Percentiles rank a stretch among this genome's conserved stretches.
Evolutionary conservation across 75 land plant species (phyloP).

Genomic region (Cryptomeria japonica): DNA sequence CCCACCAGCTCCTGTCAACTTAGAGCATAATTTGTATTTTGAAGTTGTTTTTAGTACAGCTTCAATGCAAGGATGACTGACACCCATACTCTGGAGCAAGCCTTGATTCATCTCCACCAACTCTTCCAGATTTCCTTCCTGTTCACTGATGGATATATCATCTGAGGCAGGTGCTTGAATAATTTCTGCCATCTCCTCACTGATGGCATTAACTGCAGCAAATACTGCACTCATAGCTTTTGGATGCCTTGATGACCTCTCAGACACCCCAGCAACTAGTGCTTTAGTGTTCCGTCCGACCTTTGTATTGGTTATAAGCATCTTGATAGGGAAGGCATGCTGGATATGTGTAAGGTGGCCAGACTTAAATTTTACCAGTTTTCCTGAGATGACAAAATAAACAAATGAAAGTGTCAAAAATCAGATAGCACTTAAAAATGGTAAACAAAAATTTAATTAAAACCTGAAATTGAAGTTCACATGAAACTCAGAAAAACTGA

Average conservation of each 20-base stretch:
- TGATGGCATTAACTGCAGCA: conserved; percentile 75
- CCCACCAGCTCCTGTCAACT: conserved; percentile 97
- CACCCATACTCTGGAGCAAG: conserved; percentile 85
- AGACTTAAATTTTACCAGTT: conserved; percentile 73
- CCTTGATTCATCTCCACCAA: conserved; percentile 97
- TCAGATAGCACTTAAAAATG: background rate
- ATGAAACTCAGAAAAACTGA: background rate
- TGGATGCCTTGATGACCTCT: conserved; percentile 73
- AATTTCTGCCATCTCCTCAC: conserved; percentile 65
- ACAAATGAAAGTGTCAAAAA: background rate
- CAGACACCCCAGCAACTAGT: conserved; percentile 85
- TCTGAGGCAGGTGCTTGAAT: conserved; percentile 64
- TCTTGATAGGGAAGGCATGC: conserved; percentile 62
- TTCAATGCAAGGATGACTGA: conserved; percentile 86
- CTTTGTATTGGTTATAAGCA: conserved; percentile 89
- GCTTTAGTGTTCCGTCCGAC: conserved; percentile 93
- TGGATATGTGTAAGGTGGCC: conserved; percentile 66
- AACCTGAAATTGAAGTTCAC: background rate
- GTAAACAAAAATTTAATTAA: background rate
- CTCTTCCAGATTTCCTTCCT: conserved; percentile 72
- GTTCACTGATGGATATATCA: conserved; percentile 41
- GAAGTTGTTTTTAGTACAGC: conserved; percentile 71
- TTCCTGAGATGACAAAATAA: conserved; percentile 49
- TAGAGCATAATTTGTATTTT: conserved; percentile 74
- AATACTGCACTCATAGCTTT: conserved; percentile 82